Conservation (phyloP, 306 rosid genomes). For the Acacia crassicarpa region DNA sequence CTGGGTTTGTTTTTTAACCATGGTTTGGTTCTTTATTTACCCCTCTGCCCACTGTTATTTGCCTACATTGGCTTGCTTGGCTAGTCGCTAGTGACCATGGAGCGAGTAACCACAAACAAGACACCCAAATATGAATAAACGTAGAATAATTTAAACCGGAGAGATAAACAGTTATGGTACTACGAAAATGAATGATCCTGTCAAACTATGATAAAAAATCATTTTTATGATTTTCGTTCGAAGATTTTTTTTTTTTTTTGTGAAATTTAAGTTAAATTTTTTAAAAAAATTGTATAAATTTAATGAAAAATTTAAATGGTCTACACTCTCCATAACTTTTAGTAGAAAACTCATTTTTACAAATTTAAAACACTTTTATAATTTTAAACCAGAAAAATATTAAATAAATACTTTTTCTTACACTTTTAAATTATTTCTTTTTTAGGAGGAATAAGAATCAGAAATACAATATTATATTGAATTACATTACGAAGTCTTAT, state of each 20-base stretch:
- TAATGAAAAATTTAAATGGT: neutral
- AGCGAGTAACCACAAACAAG: neutral
- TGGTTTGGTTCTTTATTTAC: neutral
- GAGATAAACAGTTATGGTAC: neutral
- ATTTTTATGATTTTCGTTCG: too few relatives aligned
- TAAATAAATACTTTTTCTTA: too few relatives aligned
- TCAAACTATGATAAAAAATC: neutral
- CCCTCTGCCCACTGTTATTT: neutral
- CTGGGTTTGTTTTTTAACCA: neutral
- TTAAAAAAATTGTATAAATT: neutral
- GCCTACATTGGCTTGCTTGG: neutral
- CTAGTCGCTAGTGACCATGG: too few relatives aligned
- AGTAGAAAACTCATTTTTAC: neutral
- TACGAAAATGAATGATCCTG: neutral
- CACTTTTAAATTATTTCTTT: neutral
- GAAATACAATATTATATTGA: neutral
- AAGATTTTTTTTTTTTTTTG: too few relatives aligned
- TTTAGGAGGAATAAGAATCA: neutral
- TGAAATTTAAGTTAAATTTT: too few relatives aligned
- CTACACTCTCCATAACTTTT: neutral
- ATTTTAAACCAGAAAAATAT: too few relatives aligned
- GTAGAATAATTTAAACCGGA: neutral
- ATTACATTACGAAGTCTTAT: too few relatives aligned
- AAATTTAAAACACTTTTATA: too few relatives aligned
- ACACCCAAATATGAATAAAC: neutral